A percentile compares a stretch with the other conserved stretches of the same genome.
Evolutionary conservation across 345 rosid genomes (phyloP).

Genomic region (Lepidium africanum): DNA sequence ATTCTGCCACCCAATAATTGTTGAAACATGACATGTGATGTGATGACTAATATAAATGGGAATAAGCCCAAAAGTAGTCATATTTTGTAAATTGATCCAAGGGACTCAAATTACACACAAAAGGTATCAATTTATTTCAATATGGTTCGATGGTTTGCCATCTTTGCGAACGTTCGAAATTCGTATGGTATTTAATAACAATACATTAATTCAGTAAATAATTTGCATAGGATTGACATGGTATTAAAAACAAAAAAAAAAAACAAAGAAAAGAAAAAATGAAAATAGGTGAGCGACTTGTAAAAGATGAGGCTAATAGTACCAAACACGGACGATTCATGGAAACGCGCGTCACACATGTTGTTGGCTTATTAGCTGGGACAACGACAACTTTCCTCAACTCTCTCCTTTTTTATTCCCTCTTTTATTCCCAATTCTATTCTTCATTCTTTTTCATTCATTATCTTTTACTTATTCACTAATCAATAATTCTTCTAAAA

Average conservation of each 20-base stretch:
- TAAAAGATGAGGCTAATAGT: constrained; percentile 12
- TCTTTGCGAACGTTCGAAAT: no score
- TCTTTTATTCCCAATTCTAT: neutral
- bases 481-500: no score
- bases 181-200: no score
- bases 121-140: no score
- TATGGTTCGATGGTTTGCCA: no score
- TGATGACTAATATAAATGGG: neutral
- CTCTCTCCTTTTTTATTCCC: neutral
- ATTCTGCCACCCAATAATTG: no score
- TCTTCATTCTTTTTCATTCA: neutral
- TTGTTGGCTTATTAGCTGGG: constrained; percentile 10
- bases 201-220: neutral
- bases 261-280: neutral
- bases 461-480: no score
- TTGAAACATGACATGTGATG: neutral
- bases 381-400: constrained; percentile 15
- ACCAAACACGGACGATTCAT: constrained; percentile 23
- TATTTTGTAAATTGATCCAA: neutral
- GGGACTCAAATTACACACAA: neutral
- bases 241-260: neutral
- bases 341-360: constrained; percentile 24
- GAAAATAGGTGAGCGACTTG: constrained; percentile 7
- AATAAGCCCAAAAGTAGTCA: neutral
- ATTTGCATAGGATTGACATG: constrained; percentile 9